Percentiles rank a stretch among this genome's conserved stretches.
phyloP scores from a whole-genome alignment of 768 basidiomycete species.

The Mrakia gelida region DNA sequence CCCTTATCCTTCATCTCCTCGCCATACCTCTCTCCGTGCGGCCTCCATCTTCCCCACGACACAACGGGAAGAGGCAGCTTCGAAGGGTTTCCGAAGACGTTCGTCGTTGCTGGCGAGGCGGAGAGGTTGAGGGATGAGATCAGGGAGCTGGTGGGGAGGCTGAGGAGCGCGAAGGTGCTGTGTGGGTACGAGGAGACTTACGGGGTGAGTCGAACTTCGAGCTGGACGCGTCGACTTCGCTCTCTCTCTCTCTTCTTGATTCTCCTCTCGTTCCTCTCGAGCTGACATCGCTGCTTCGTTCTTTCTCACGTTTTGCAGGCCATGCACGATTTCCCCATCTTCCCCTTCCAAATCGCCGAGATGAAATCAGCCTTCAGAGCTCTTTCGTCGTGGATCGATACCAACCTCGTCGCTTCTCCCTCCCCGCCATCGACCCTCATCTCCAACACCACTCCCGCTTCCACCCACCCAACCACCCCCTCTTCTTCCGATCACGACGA shows the following conservation, averaged over 20 bases:
- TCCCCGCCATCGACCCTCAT: neutral
- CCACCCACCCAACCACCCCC: neutral
- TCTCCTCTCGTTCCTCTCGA: too few relatives aligned
- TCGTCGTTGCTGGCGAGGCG: neutral
- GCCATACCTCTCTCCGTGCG: slow-evolving; percentile 11
- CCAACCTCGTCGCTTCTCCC: neutral
- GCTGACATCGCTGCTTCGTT: neutral
- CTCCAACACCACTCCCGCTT: neutral
- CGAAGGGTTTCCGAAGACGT: slow-evolving; percentile 12
- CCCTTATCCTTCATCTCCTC: slow-evolving; percentile 1
- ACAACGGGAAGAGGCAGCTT: neutral
- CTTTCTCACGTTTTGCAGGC: neutral
- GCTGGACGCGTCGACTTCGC: neutral
- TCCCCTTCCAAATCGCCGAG: slow-evolving; percentile 13
- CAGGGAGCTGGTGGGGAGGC: slow-evolving; percentile 9
- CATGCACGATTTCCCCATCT: slow-evolving; percentile 18
- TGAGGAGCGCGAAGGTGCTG: neutral
- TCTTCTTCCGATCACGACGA: neutral
- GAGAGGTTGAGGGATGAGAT: slow-evolving; percentile 22
- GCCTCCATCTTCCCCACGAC: neutral
- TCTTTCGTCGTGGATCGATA: neutral
- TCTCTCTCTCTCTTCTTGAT: too few relatives aligned
- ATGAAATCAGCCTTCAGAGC: neutral
- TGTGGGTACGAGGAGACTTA: neutral
- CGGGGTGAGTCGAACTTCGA: slow-evolving; percentile 8